Evolutionary conservation across 345 rosid species (phyloP).

Genomic region (Turritis glabra): DNA sequence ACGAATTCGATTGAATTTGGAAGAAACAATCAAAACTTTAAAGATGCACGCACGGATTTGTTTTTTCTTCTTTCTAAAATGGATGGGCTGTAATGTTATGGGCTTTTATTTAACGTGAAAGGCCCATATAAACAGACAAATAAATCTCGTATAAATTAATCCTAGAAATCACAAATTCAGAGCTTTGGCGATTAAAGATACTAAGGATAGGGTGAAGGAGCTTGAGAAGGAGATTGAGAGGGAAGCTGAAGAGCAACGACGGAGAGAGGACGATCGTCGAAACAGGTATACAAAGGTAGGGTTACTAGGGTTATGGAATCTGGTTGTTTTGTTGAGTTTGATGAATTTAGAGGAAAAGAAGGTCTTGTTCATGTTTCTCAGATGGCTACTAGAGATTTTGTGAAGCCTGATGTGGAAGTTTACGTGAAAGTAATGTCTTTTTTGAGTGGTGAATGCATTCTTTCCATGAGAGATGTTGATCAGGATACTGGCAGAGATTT

Average conservation of each 20-base stretch:
- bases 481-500: slow-evolving; percentile 81
- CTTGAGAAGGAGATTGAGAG: slow-evolving; percentile 62
- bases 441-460: slow-evolving; percentile 58
- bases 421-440: slow-evolving; percentile 77
- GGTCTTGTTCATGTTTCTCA: slow-evolving; percentile 90
- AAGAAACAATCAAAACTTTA: too few relatives aligned
- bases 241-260: slow-evolving; percentile 51
- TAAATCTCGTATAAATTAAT: too few relatives aligned
- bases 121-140: too few relatives aligned
- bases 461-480: slow-evolving; percentile 86
- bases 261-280: slow-evolving; percentile 34
- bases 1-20: too few relatives aligned
- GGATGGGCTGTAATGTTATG: too few relatives aligned
- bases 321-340: slow-evolving; percentile 81
- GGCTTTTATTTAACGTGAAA: too few relatives aligned
- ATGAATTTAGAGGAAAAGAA: slow-evolving; percentile 78
- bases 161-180: slow-evolving; percentile 48
- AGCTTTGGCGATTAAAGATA: slow-evolving; percentile 67
- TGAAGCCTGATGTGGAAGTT: slow-evolving; percentile 76
- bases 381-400: slow-evolving; percentile 68
- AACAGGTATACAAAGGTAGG: slow-evolving; percentile 70
- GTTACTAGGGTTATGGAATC: slow-evolving; percentile 85
- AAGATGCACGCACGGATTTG: too few relatives aligned
- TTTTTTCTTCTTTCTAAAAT: too few relatives aligned
- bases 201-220: slow-evolving; percentile 66